These are phyloP conservation scores for Penicillium oxalicum DNA, from an alignment of 2,329 filamentous ascomycete genomes.

Conservation along the genomic window DNA sequence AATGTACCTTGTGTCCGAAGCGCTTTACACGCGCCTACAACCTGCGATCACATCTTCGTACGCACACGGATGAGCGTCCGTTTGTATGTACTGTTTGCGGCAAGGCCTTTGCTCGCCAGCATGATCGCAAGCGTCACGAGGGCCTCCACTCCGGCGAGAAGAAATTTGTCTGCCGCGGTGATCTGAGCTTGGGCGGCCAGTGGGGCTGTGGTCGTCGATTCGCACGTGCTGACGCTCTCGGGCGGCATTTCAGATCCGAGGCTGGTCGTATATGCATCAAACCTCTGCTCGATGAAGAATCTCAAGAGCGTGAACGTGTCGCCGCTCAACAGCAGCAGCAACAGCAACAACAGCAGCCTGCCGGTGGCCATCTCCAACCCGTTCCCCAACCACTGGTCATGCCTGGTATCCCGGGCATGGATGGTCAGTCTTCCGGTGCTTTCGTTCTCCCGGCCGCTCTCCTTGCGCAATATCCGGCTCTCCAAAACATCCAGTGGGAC, in stretches of 20 bases:
- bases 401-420: constrained; percentile 57
- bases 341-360: constrained; percentile 51
- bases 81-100: constrained; percentile 96
- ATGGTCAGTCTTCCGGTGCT: constrained; percentile 52
- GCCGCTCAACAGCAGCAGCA: constrained; percentile 69
- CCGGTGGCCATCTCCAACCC: constrained; percentile 56
- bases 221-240: constrained; percentile 88
- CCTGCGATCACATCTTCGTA: constrained; percentile 86
- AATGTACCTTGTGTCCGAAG: constrained; percentile 89
- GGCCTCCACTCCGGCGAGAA: constrained; percentile 95
- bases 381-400: constrained; percentile 54
- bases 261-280: constrained; percentile 95
- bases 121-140: constrained; percentile 95
- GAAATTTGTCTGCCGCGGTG: constrained; percentile 94
- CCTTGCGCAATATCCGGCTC: constrained; percentile 82
- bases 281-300: constrained; percentile 92
- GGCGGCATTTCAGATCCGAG: constrained; percentile 90
- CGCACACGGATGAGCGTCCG: constrained; percentile 92
- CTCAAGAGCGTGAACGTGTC: constrained; percentile 68
- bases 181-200: constrained; percentile 71
- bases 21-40: constrained; percentile 96
- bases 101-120: constrained; percentile 94
- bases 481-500: constrained; percentile 90
- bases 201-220: constrained; percentile 95
- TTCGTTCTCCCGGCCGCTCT: constrained; percentile 80